These are phyloP conservation scores for Chlamydomonas sphaeroides DNA, from an alignment of 139 green algal genomes.

Conservation along the genomic window DNA sequence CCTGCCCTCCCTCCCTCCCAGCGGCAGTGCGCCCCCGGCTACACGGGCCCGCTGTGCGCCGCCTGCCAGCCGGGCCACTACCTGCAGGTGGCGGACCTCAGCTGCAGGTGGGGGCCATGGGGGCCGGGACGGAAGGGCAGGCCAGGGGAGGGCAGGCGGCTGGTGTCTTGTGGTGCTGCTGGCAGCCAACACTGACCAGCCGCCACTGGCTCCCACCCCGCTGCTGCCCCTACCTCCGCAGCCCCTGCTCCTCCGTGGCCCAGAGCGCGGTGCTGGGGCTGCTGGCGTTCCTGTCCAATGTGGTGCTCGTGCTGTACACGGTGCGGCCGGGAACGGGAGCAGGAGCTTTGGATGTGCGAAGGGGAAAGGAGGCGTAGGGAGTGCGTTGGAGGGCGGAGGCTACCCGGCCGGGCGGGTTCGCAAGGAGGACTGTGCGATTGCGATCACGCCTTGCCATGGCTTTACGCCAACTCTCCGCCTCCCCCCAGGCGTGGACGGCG, in stretches of 20 bases:
- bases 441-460: too few relatives aligned
- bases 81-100: background rate
- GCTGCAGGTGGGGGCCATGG: background rate
- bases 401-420: too few relatives aligned
- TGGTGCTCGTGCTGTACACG: background rate
- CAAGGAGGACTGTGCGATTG: too few relatives aligned
- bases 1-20: too few relatives aligned
- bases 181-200: background rate
- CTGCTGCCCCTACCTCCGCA: background rate
- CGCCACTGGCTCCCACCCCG: background rate
- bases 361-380: too few relatives aligned
- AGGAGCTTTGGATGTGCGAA: too few relatives aligned
- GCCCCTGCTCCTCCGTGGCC: background rate
- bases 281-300: background rate
- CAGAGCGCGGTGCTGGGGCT: background rate
- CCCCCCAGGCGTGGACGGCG: background rate
- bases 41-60: conserved; percentile 4
- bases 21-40: background rate
- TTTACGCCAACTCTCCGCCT: too few relatives aligned
- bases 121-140: too few relatives aligned
- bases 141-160: too few relatives aligned
- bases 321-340: too few relatives aligned
- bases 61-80: conserved; percentile 1
- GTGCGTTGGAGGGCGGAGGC: too few relatives aligned
- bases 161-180: too few relatives aligned